Conservation (phyloP, 2,329 filamentous ascomycete genomes). For the Penicillium digitatum region DNA sequence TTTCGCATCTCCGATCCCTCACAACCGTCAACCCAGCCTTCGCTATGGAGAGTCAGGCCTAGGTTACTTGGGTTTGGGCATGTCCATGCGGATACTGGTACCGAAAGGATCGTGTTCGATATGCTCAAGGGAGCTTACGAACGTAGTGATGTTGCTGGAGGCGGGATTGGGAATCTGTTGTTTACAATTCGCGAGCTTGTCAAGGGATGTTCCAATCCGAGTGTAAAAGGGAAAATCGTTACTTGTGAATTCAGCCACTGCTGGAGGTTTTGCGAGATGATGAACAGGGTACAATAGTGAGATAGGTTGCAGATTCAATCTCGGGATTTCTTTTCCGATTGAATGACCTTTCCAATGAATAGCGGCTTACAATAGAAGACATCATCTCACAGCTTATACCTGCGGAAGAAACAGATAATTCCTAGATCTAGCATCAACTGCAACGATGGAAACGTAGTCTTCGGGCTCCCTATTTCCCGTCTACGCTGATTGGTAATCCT, state of each 20-base stretch:
- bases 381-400: no score
- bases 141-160: constrained; percentile 12
- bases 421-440: no score
- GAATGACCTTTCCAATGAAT: no score
- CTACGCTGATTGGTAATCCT: no score
- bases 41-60: constrained; percentile 34
- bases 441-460: no score
- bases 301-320: no score
- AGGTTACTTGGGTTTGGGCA: constrained; percentile 19
- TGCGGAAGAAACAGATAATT: no score
- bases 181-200: constrained; percentile 9
- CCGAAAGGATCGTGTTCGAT: constrained; percentile 17
- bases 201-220: neutral
- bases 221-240: constrained; percentile 22
- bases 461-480: no score
- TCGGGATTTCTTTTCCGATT: no score
- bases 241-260: constrained; percentile 21
- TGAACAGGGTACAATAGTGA: no score
- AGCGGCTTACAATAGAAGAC: no score
- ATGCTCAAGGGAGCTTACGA: constrained; percentile 18
- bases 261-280: constrained; percentile 19
- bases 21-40: constrained; percentile 23
- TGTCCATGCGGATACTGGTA: constrained; percentile 18
- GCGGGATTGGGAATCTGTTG: constrained; percentile 17
- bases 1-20: constrained; percentile 32